phyloP scores from a whole-genome alignment of 1,284 basidiomycete genomes.

The Leccinum subrobustum region DNA sequence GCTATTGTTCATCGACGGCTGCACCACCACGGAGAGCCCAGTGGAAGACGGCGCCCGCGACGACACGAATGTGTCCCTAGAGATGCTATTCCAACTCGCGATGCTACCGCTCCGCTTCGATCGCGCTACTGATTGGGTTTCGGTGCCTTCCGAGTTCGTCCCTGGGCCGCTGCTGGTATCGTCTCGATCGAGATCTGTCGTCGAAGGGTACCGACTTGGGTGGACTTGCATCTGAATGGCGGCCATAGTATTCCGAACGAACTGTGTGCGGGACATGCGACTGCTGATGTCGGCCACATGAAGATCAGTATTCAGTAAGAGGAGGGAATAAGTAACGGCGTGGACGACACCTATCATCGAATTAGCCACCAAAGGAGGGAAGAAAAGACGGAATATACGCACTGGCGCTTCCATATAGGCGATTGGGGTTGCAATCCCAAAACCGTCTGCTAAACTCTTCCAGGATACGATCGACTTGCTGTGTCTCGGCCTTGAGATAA shows the following conservation, averaged over 20 bases:
- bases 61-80: conserved; percentile 50
- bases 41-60: conserved; percentile 39
- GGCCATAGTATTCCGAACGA: conserved; percentile 87
- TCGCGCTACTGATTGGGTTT: conserved; percentile 46
- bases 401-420: conserved; percentile 83
- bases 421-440: conserved; percentile 85
- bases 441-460: conserved; percentile 88
- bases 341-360: conserved; percentile 77
- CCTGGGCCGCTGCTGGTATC: conserved; percentile 62
- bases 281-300: conserved; percentile 89
- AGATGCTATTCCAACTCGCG: conserved; percentile 78
- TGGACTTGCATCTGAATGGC: conserved; percentile 79
- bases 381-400: conserved; percentile 33
- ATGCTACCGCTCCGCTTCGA: conserved; percentile 78
- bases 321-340: conserved; percentile 87
- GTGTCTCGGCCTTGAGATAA: conserved; percentile 93
- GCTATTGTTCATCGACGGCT: conserved; percentile 36
- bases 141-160: conserved; percentile 47
- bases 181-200: conserved; percentile 66
- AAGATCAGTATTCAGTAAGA: conserved; percentile 95
- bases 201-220: conserved; percentile 48
- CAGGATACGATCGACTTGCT: conserved; percentile 96
- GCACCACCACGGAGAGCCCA: conserved; percentile 33
- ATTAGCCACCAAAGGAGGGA: conserved; percentile 8
- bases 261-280: conserved; percentile 93